These are phyloP conservation scores for carrot (Daucus carota) DNA, from an alignment of 129 eudicot genomes.

Conservation along the genomic window DNA sequence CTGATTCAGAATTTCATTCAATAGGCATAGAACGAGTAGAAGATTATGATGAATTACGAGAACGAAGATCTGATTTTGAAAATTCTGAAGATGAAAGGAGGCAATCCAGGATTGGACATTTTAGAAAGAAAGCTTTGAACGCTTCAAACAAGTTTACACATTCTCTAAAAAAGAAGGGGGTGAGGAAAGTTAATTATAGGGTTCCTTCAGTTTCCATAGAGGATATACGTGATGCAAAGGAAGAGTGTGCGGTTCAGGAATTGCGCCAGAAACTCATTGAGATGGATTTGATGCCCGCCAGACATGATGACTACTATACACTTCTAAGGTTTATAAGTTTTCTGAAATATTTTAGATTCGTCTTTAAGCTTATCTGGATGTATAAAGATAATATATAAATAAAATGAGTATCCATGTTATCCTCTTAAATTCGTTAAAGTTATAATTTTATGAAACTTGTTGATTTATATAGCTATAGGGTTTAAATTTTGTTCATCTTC, in stretches of 20 bases:
- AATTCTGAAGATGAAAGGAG: conserved; percentile 68
- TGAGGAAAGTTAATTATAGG: conserved; percentile 54
- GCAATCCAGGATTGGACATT: conserved; percentile 41
- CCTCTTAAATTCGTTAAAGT: background rate
- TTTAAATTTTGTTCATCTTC: background rate
- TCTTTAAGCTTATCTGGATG: background rate
- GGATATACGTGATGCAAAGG: conserved; percentile 70
- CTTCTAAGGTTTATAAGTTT: conserved; percentile 49
- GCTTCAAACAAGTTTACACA: conserved; percentile 71
- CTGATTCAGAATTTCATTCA: conserved; percentile 1
- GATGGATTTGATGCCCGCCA: conserved; percentile 51
- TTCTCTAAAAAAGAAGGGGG: conserved; percentile 63
- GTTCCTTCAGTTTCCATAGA: conserved; percentile 68
- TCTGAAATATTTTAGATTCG: background rate
- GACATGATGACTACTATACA: conserved; percentile 74
- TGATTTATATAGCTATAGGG: background rate
- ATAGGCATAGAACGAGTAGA: conserved; percentile 60
- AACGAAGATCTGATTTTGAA: conserved; percentile 60
- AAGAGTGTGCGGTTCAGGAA: conserved; percentile 52
- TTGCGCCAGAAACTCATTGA: conserved; percentile 55
- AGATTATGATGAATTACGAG: conserved; percentile 42
- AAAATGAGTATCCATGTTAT: background rate
- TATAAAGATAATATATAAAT: background rate
- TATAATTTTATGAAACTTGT: background rate
- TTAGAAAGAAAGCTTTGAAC: conserved; percentile 58